Evolutionary conservation across 2,329 filamentous ascomycete genomes (phyloP).

Genomic region (Akanthomyces uredinophilus): DNA sequence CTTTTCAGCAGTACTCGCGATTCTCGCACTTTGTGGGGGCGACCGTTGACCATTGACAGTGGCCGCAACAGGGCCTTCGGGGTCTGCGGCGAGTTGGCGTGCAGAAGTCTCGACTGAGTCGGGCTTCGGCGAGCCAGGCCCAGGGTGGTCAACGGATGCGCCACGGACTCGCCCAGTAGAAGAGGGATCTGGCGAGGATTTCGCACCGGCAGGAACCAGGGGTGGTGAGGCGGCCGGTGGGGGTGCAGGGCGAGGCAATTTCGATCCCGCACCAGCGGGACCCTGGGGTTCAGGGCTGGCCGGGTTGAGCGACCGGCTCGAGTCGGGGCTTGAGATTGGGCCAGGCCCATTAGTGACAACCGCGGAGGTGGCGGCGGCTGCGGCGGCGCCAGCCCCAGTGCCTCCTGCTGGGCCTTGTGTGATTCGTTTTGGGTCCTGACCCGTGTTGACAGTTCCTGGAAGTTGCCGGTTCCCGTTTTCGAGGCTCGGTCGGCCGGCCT

Average conservation of each 20-base stretch:
- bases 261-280: conserved; percentile 21
- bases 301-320: not conserved
- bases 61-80: conserved; percentile 1
- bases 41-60: conserved; percentile 53
- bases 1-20: conserved; percentile 27
- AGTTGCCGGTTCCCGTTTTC: conserved; percentile 13
- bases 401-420: conserved; percentile 31
- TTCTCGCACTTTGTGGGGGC: conserved; percentile 46
- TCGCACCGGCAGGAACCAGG: conserved; percentile 44
- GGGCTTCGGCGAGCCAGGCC: conserved; percentile 15
- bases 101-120: not conserved
- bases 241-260: conserved; percentile 29
- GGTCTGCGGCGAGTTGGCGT: conserved; percentile 2
- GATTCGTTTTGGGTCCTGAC: conserved; percentile 45
- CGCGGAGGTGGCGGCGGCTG: not conserved
- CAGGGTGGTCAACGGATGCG: conserved; percentile 43
- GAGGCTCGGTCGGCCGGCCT: conserved; percentile 21
- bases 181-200: conserved; percentile 40
- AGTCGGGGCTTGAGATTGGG: conserved; percentile 5
- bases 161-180: conserved; percentile 42
- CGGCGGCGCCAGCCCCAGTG: conserved; percentile 17
- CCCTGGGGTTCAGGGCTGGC: conserved; percentile 8
- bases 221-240: conserved; percentile 49
- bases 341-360: conserved; percentile 18
- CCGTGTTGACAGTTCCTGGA: conserved; percentile 38